Conservation (phyloP, 1,139 yeast species). For the Taphrina confusa region DNA sequence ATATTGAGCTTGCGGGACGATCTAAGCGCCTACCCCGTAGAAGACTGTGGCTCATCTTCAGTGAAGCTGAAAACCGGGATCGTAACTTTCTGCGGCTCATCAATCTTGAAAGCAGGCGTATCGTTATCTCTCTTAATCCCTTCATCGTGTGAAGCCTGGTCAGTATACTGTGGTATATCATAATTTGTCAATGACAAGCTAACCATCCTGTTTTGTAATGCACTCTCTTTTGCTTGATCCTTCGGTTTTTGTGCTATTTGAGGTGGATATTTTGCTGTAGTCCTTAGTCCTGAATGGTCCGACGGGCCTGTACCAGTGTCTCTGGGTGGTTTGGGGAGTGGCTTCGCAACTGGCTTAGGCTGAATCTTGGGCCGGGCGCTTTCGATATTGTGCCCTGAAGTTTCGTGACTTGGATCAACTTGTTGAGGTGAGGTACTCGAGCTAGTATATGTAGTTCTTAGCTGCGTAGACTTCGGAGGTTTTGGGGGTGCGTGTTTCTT, state of each 20-base stretch:
- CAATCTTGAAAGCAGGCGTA: no score
- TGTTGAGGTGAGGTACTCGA: neutral
- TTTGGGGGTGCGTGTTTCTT: neutral
- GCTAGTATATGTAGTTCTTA: neutral
- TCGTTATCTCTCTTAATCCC: no score
- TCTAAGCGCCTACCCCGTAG: conserved; percentile 1
- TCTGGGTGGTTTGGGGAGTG: neutral
- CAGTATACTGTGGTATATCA: neutral
- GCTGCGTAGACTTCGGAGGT: conserved; percentile 11
- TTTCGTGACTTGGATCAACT: neutral
- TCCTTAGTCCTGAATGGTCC: neutral
- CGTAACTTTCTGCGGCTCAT: neutral
- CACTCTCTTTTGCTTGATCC: no score
- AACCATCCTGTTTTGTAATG: neutral
- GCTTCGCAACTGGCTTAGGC: conserved; percentile 4
- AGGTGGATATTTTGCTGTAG: neutral
- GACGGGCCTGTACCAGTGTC: neutral
- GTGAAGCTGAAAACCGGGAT: conserved; percentile 5
- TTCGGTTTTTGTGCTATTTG: neutral
- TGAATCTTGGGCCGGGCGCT: neutral
- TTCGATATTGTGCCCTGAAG: no score
- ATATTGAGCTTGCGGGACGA: no score
- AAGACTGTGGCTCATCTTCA: neutral
- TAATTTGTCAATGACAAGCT: neutral
- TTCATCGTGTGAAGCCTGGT: no score